Base-by-base conservation (phyloP, 768 basidiomycete genomes). In the Mycena filopes region DNA sequence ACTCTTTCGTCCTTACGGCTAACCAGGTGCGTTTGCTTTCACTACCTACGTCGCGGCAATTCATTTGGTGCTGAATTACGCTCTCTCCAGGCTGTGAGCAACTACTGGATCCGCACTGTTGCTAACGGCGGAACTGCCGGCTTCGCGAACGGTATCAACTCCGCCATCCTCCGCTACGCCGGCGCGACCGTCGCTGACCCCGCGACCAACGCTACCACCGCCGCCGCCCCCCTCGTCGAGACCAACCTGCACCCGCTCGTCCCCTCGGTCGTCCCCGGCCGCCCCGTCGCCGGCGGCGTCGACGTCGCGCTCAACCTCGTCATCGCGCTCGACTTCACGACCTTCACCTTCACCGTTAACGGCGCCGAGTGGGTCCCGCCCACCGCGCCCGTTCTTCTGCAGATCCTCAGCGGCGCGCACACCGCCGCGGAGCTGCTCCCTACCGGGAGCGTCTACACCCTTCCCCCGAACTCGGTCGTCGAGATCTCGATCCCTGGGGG, bases 31-130 rank as follows among this genome's bases (percentile, higher is more conserved):
- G 36, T 9, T 6, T 36, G 10, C 36, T 15, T 36, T 36, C 33
- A 33, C 15, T 36, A n/a, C n/a, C n/a, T n/a, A n/a, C n/a, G n/a
- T n/a, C n/a, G n/a, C n/a, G n/a, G n/a, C n/a, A n/a, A n/a, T n/a
- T n/a, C n/a, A n/a, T n/a, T n/a, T 36, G 10, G 36, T 33, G 15
- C 36, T 36, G 36, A 36, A 15, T 33, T 12, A 15, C 4, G 36
- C 10, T 11, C 36, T 2, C n/a, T n/a, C n/a, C 12, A 36, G 36
- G 11, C 36, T 15, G 69, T 82, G 13, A 71, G 55, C 15, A 84
- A 83, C 70, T 84, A 84, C 69, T 83, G 82, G 75, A 69, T 82
- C 31, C 77, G 73, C 31, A 72, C 74, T 7, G 28, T n/a, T 3
- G 23, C 67, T 25, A 42, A 54, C 38, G 46, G 41, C 2, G 40